phyloP scores from a whole-genome alignment of 148 eudicot species.

The Silene latifolia region DNA sequence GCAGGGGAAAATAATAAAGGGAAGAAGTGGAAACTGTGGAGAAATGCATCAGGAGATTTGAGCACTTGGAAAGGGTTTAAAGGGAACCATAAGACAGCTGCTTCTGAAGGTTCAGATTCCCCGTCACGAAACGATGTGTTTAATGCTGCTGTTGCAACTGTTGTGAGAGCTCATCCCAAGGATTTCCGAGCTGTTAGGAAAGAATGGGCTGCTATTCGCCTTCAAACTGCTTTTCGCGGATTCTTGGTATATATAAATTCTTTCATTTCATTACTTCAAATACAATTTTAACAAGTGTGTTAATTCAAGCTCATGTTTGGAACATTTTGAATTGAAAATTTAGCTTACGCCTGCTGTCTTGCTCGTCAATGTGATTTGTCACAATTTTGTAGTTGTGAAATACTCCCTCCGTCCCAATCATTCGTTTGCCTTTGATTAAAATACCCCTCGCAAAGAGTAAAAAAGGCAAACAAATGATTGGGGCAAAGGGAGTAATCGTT shows the following conservation, averaged over 20 bases:
- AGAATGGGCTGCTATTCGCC: slow-evolving; percentile 96
- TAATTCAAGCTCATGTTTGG: background rate
- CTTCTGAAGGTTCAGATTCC: slow-evolving; percentile 69
- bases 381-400: too few relatives aligned
- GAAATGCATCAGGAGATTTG: slow-evolving; percentile 73
- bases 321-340: background rate
- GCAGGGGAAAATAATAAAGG: slow-evolving; percentile 38
- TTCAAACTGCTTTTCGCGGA: slow-evolving; percentile 89
- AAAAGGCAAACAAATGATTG: too few relatives aligned
- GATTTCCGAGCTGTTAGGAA: slow-evolving; percentile 73
- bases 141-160: slow-evolving; percentile 74
- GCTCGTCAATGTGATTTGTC: background rate
- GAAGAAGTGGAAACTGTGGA: slow-evolving; percentile 92
- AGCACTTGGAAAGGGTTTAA: slow-evolving; percentile 68
- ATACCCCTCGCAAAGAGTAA: too few relatives aligned
- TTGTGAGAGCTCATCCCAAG: slow-evolving; percentile 74
- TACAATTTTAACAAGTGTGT: too few relatives aligned
- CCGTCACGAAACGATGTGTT: slow-evolving; percentile 60
- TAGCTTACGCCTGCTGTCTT: background rate
- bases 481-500: too few relatives aligned
- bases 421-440: too few relatives aligned
- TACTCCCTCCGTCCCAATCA: too few relatives aligned
- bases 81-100: slow-evolving; percentile 40
- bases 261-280: background rate
- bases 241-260: slow-evolving; percentile 50